Evolutionary conservation across 805 yeast genomes (phyloP).

Genomic region (Alloascoidea africana): DNA sequence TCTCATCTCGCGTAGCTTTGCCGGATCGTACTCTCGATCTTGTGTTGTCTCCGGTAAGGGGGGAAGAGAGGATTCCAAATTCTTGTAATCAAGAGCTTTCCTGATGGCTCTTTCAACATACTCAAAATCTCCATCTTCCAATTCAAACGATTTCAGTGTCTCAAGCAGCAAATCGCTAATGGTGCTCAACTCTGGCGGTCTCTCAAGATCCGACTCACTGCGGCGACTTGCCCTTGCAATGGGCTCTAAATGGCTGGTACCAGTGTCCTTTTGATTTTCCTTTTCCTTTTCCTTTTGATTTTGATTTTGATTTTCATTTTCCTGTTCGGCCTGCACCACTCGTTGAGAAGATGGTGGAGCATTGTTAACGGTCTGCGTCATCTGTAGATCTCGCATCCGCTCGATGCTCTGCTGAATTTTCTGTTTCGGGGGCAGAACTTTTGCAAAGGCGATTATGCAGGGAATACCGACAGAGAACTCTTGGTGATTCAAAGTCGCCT

Average conservation of each 20-base stretch:
- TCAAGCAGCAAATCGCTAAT: neutral
- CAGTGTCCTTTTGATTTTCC: neutral
- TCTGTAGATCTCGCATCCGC: no score
- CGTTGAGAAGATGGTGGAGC: slow-evolving; percentile 17
- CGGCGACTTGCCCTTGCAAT: neutral
- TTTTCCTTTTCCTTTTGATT: neutral
- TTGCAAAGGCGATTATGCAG: neutral
- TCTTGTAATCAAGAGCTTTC: neutral
- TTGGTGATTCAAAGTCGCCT: neutral
- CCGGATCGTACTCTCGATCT: slow-evolving; percentile 56
- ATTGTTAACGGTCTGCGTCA: no score
- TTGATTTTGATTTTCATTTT: neutral
- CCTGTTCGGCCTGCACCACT: slow-evolving; percentile 12
- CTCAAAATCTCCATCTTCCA: neutral
- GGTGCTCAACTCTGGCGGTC: neutral
- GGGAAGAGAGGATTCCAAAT: slow-evolving; percentile 11
- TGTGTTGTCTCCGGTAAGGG: slow-evolving; percentile 53
- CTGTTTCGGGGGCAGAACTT: neutral
- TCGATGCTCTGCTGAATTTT: slow-evolving; percentile 12
- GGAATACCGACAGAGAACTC: neutral
- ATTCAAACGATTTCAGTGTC: neutral
- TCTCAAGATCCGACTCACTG: neutral
- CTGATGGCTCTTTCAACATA: neutral
- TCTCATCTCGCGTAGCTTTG: slow-evolving; percentile 57
- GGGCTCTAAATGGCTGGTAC: neutral